Evolutionary conservation across 768 basidiomycete genomes (phyloP), one percentile per base, ranked within the genome.

Genomic region (Daedalea quercina): DNA sequence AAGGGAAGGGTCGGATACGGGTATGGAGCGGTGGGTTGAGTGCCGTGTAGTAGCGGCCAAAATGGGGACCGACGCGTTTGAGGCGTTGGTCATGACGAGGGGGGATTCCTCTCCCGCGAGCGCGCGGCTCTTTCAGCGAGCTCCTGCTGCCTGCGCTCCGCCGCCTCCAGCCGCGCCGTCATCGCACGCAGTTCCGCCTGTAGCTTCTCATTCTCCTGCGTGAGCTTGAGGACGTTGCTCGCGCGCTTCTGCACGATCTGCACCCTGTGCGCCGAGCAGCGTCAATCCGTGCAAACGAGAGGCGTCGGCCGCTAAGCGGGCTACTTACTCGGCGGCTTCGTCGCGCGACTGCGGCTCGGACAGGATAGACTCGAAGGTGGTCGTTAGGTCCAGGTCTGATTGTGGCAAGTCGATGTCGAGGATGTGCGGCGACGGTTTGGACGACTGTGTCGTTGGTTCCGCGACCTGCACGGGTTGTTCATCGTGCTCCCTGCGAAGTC

Each of bases 151-250:
- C 76, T 77, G 52, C 79, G 77, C 68, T 90, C 88, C 19, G 83
- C 85, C 13, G 83, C 83, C 69, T 87, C 85, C 58, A 90, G 71
- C 59, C 86, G 70, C 56, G 85, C 85, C 19, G 78, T 75, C 83
- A 90, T 85, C 47, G 81, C 85, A 63, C 75, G 81, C 62, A 91
- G 76, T 68, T 89, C 82, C 47, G 77, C 83, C 68, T 85, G 82
- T 55, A 91, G 71, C 67, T 82, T 85, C 66, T 87, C 84, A 66
- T 90, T 85, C 74, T 91, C 88, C 70, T 85, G 76, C 20, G 84
- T 76, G 33, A 91, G 73, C 63, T 85, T 87, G 63, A 87, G 66
- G 54, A 90, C 85, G 67, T 85, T 89, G 60, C 84, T 86, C 40
- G 81, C 82, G 56, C 88, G 81, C 69, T 89, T 90, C 64, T 86